Percentiles rank a stretch among this genome's conserved stretches.
Evolutionary conservation across 495 filamentous ascomycete genomes (phyloP).

Genomic region (Hyphodiscus hymeniophilus): DNA sequence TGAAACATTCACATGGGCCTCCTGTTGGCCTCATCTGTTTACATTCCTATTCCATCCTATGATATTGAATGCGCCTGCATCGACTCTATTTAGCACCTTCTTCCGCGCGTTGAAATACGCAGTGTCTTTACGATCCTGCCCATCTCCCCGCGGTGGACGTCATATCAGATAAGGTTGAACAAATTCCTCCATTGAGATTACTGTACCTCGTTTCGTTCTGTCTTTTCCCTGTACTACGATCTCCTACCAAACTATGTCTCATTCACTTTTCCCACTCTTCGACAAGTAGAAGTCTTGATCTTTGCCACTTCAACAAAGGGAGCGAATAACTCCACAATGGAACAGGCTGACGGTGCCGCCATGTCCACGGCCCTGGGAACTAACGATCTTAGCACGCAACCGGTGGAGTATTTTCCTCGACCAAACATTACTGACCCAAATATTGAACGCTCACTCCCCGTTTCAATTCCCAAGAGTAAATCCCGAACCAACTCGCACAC

Average conservation of each 20-base stretch:
- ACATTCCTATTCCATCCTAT: too few relatives aligned
- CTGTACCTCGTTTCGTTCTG: neutral
- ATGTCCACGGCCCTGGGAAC: neutral
- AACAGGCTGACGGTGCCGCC: neutral
- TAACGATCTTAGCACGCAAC: conserved; percentile 7
- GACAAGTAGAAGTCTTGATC: conserved; percentile 7
- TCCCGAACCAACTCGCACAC: conserved; percentile 9
- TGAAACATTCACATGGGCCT: too few relatives aligned
- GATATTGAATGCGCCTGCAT: neutral
- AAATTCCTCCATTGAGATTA: neutral
- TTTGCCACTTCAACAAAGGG: neutral
- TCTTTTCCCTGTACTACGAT: neutral
- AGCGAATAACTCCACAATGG: neutral
- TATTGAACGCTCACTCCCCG: neutral
- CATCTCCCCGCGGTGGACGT: conserved; percentile 1
- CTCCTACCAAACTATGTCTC: neutral
- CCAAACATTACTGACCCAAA: conserved; percentile 1
- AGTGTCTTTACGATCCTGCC: neutral
- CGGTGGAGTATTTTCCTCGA: conserved; percentile 1
- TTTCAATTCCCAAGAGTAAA: conserved; percentile 1
- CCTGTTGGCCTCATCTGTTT: too few relatives aligned
- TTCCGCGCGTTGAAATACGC: too few relatives aligned
- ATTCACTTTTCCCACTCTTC: neutral
- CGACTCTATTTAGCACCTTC: neutral
- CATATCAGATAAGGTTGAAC: conserved; percentile 1